Evolutionary conservation across 441 rosid genomes (phyloP), one percentile per base, ranked within the genome.

Genomic region (Viola pubescens): DNA sequence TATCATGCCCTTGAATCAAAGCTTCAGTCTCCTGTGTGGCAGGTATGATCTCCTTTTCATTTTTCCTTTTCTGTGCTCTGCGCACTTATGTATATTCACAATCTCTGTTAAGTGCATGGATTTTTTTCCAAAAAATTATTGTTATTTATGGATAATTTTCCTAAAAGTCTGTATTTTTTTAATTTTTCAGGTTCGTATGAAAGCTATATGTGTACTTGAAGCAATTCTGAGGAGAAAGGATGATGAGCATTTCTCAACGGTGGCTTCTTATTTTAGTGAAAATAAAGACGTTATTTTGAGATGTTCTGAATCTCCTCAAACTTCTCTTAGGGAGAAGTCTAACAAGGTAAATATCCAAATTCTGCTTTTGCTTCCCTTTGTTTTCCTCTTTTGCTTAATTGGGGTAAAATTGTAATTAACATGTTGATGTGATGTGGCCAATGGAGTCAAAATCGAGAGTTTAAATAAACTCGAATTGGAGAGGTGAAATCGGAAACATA

Each of bases 21-120:
- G 87, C 94, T 94, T 67, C 86, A 75, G 67, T 85, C 94, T 69
- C 91, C 91, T 52, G 48, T 80, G 76, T 94, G 99, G 99, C 97
- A 94, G 91, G 99, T 73, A 79, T 73, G 75, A 51, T 73, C 58
- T 44, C 37, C 62, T 63, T 45, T 6, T 5, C 11, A n/a, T 16
- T 16, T 16, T 16, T 16, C 19, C 19, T 16, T 16, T 16, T 16
- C 19, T 1, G 19, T 16, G 26, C 8, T 4, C 45, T 52, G 6
- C 55, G 46, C 12, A 41, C 40, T 7, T 37, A 11, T 34, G 1
- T 37, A 9, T 11, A 12, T 16, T 48, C 19, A 13, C 19, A 16
- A 16, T 16, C 4, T 45, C 48, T 45, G 40, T 10, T 52, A 3
- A 34, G 9, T 16, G 11, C 19, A 8, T 8, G 6, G 19, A 52